phyloP scores from a whole-genome alignment of 1,284 basidiomycete genomes.

The Sanghuangporus weigelae region DNA sequence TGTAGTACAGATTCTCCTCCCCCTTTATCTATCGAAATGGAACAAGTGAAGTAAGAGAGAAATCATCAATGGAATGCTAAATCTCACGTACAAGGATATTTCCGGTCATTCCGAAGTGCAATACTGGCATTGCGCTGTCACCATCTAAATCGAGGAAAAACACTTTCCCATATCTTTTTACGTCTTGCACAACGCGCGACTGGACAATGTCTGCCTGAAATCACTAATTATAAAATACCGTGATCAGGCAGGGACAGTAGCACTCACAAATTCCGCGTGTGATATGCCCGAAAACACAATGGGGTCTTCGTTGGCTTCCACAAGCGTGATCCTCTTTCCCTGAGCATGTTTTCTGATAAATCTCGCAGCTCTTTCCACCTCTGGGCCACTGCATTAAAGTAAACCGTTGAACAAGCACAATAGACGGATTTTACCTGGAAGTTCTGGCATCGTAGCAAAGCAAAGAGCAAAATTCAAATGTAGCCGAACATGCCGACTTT shows the following conservation, averaged over 20 bases:
- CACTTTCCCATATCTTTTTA: conserved; percentile 58
- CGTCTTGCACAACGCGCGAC: conserved; percentile 54
- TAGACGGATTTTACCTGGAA: conserved; percentile 44
- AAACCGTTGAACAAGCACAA: not conserved
- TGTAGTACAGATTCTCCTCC: conserved; percentile 58
- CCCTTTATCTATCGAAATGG: conserved; percentile 51
- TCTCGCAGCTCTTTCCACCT: conserved; percentile 26
- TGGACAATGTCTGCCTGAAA: conserved; percentile 52
- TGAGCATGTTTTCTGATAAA: conserved; percentile 51
- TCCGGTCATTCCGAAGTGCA: conserved; percentile 85
- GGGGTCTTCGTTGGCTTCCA: conserved; percentile 60
- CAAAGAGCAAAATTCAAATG: not conserved
- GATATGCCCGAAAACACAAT: conserved; percentile 65
- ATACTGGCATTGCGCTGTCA: conserved; percentile 56
- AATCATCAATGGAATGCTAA: not conserved
- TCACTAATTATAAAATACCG: not conserved
- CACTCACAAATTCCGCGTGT: conserved; percentile 61
- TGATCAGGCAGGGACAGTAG: not conserved
- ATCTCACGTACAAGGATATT: conserved; percentile 57
- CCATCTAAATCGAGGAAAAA: conserved; percentile 72
- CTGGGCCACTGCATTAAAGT: not conserved
- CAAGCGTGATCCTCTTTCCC: conserved; percentile 51
- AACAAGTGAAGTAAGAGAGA: not conserved
- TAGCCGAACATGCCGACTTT: not conserved
- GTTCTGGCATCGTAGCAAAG: conserved; percentile 48